Base-by-base conservation (phyloP, 441 rosid genomes). In the Erodium moschatum region DNA sequence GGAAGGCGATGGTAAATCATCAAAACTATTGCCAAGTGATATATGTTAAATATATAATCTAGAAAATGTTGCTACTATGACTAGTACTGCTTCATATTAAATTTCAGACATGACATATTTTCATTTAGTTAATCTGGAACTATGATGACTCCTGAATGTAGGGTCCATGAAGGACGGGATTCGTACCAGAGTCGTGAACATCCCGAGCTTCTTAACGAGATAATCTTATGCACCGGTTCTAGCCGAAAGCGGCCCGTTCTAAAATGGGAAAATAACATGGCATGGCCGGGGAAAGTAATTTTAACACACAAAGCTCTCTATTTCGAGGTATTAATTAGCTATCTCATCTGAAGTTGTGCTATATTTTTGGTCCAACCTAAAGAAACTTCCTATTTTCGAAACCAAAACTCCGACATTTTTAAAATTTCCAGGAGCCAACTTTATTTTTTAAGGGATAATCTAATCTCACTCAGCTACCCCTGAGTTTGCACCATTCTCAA, bases 271-370 rank as follows among this genome's bases (percentile, higher is more conserved):
- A 89, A 88, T 72, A 87, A 88, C 75, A 85, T 88, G 75, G 96
- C 93, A 64, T 94, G 97, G 98, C 98, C 98, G 0, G 97, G 98
- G 73, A 91, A 83, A 78, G 86, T 94, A 70, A 84, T 81, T 70
- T 77, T 94, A 80, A 94, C 98, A 0, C 90, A 94, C 69, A 87
- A 76, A 77, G 92, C 98, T 13, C 86, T 94, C 74, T 91, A 91
- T 77, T 94, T 91, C 68, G 91, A 94, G 98, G 98, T 91, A 85
- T 65, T 74, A 60, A 13, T 75, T 66, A 67, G 15, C 54, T 27
- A 31, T 60, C 73, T 20, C 35, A 64, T 65, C 44, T 35, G 40
- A 35, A 35, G 40, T 35, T 35, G 40, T 35, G 40, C 40, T 35
- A 35, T 35, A 35, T 35, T 35, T 35, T 29, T 29, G 40, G 9